phyloP scores from a whole-genome alignment of 257 asterid genomes.

The Solanum gracilifrons region DNA sequence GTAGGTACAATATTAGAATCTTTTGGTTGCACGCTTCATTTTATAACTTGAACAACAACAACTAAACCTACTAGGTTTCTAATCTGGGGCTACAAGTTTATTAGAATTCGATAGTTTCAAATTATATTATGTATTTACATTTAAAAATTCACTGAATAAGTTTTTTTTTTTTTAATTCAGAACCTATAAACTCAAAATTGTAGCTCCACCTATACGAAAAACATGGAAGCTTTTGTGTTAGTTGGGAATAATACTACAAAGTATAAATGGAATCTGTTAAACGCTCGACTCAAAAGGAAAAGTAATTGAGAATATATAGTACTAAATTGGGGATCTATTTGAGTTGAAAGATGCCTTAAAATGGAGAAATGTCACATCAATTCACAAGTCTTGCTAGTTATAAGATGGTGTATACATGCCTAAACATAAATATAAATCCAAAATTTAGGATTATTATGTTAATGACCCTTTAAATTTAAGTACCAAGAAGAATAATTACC shows the following conservation, averaged over 20 bases:
- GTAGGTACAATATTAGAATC: neutral
- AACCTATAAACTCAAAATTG: neutral
- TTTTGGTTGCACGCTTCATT: neutral
- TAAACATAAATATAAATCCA: neutral
- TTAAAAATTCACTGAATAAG: neutral
- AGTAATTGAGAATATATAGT: neutral
- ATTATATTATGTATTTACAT: accelerated
- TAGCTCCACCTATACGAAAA: neutral
- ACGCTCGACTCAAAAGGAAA: neutral
- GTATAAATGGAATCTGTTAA: neutral
- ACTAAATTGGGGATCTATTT: neutral
- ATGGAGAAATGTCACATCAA: neutral
- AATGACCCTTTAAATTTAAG: neutral
- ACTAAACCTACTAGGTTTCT: neutral
- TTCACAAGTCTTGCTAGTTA: neutral
- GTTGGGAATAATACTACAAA: neutral
- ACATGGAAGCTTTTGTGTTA: neutral
- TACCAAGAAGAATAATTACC: too few relatives aligned
- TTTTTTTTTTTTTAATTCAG: neutral
- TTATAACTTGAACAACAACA: neutral
- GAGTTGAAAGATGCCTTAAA: neutral
- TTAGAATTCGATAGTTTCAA: neutral
- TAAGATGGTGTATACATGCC: neutral
- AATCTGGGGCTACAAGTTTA: neutral
- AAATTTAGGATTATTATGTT: neutral